These are phyloP conservation scores for Quercus phellos DNA, from an alignment of 331 rosid genomes.

Conservation along the genomic window DNA sequence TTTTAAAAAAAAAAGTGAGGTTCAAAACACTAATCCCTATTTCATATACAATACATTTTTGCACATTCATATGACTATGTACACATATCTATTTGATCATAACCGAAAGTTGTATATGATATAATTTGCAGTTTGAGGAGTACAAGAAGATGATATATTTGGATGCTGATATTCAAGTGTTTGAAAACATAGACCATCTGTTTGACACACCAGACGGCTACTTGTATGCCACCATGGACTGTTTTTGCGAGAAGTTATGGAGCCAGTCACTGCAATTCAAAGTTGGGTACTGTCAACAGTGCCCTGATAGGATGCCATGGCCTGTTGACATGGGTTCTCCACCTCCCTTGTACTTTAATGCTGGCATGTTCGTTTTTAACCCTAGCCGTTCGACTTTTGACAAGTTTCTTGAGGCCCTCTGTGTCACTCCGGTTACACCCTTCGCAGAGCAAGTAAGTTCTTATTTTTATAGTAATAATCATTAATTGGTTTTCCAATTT, in stretches of 20 bases:
- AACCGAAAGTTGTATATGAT: too few species aligned
- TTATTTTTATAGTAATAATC: background rate
- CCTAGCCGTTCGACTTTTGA: slow-evolving; percentile 41
- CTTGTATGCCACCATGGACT: slow-evolving; percentile 61
- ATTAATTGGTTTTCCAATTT: too few species aligned
- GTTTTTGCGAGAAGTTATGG: slow-evolving; percentile 67
- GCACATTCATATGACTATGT: background rate
- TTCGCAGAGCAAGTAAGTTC: slow-evolving; percentile 54
- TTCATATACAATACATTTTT: background rate
- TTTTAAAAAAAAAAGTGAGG: too few species aligned
- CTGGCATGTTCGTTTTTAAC: slow-evolving; percentile 61
- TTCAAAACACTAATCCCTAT: too few species aligned
- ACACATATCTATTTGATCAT: too few species aligned
- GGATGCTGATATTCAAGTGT: slow-evolving; percentile 73
- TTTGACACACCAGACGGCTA: slow-evolving; percentile 40
- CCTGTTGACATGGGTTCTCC: slow-evolving; percentile 43
- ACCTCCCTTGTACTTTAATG: slow-evolving; percentile 58
- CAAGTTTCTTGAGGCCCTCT: slow-evolving; percentile 43
- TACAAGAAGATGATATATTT: slow-evolving; percentile 61
- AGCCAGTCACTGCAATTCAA: slow-evolving; percentile 44
- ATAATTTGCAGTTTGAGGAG: slow-evolving; percentile 41
- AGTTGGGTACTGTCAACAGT: slow-evolving; percentile 60
- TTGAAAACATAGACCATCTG: slow-evolving; percentile 52
- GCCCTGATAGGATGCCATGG: slow-evolving; percentile 53
- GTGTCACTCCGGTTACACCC: slow-evolving; percentile 42